A percentile compares a stretch with the other conserved stretches of the same genome.
These are phyloP conservation scores for Alternaria triticina DNA, from an alignment of 2,329 filamentous ascomycete genomes.

Conservation along the genomic window DNA sequence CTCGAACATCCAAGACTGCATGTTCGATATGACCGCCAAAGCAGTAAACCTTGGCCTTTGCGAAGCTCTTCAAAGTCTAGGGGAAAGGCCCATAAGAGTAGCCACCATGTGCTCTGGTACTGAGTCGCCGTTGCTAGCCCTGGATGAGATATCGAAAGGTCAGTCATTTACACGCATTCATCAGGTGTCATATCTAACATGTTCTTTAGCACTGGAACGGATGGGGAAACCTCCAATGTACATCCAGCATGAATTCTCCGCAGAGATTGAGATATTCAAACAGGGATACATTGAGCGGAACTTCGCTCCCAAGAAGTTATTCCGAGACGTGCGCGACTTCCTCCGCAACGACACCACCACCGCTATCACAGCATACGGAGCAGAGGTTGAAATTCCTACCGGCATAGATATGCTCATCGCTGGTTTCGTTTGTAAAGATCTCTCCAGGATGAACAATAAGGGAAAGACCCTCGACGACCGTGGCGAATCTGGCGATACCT, in stretches of 20 bases:
- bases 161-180: no score
- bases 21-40: constrained; percentile 55
- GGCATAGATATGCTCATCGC: constrained; percentile 71
- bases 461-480: constrained; percentile 59
- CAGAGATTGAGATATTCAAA: constrained; percentile 55
- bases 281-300: constrained; percentile 58
- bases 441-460: constrained; percentile 68
- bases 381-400: constrained; percentile 61
- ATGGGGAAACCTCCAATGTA: constrained; percentile 14
- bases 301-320: constrained; percentile 51
- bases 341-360: constrained; percentile 57
- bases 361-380: constrained; percentile 70
- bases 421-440: constrained; percentile 79
- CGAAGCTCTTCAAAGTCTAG: no score
- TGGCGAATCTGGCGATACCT: constrained; percentile 72
- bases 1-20: constrained; percentile 56
- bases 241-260: constrained; percentile 53
- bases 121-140: constrained; percentile 72
- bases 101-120: constrained; percentile 82
- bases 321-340: constrained; percentile 54
- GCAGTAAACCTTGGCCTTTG: constrained; percentile 43
- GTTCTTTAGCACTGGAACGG: no score
- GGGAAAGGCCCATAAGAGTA: no score
- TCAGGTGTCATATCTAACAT: no score
- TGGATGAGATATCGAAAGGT: constrained; percentile 59